Conservation (phyloP, 2,329 filamentous ascomycete genomes). For the Monosporascus cannonballus region DNA sequence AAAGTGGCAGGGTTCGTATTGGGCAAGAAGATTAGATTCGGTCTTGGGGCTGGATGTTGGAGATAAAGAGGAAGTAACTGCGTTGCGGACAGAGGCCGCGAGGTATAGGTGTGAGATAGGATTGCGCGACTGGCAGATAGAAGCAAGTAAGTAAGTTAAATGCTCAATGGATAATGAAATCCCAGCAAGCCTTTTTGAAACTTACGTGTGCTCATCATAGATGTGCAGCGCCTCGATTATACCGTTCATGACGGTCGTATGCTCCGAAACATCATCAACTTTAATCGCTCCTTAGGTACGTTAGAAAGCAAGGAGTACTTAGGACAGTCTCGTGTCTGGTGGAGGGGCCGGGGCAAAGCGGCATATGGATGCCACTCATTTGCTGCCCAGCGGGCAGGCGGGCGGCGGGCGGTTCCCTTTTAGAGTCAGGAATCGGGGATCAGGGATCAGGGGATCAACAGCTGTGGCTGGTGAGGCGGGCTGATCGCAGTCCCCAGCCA, state of each 20-base stretch:
- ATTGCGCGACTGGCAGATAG: conserved; percentile 60
- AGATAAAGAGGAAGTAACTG: conserved; percentile 83
- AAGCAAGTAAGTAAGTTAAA: conserved; percentile 22
- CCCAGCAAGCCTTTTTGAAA: conserved; percentile 5
- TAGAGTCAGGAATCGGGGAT: too few relatives aligned
- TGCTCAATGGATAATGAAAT: neutral
- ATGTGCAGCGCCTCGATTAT: conserved; percentile 94
- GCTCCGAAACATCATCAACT: conserved; percentile 19
- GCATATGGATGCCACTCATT: too few relatives aligned
- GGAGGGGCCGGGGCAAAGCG: conserved; percentile 7
- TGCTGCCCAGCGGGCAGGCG: too few relatives aligned
- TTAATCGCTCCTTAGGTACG: neutral
- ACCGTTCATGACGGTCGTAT: conserved; percentile 62
- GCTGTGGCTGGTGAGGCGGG: neutral
- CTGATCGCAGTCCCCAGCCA: too few relatives aligned
- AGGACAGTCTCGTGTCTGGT: too few relatives aligned
- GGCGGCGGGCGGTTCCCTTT: too few relatives aligned
- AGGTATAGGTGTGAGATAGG: conserved; percentile 83
- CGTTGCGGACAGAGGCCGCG: conserved; percentile 68
- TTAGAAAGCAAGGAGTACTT: too few relatives aligned
- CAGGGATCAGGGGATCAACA: neutral
- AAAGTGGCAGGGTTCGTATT: conserved; percentile 79
- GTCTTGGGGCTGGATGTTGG: conserved; percentile 71
- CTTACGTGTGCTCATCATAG: conserved; percentile 90
- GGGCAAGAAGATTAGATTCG: conserved; percentile 79